phyloP scores from a whole-genome alignment of 2,329 filamentous ascomycete species.

The Didymella lethalis region DNA sequence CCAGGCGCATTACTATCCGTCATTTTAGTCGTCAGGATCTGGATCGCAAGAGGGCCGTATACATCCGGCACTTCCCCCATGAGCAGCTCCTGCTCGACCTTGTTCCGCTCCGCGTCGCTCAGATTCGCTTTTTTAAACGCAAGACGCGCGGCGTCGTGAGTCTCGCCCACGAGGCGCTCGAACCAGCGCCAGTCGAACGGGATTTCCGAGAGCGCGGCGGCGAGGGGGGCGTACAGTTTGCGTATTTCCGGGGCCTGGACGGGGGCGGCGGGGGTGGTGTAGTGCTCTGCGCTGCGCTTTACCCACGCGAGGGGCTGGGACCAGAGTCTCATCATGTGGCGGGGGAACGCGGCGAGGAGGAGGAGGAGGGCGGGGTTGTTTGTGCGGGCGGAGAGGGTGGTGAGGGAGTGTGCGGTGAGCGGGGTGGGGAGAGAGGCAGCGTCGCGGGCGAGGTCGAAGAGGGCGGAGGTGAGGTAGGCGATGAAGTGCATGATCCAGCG shows the following conservation, averaged over 20 bases:
- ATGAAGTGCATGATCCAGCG: conserved; percentile 78
- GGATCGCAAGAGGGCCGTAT: conserved; percentile 58
- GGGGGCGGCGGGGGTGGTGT: conserved; percentile 46
- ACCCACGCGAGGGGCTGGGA: conserved; percentile 44
- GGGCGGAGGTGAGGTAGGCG: conserved; percentile 63
- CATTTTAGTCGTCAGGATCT: conserved; percentile 55
- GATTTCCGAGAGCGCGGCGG: conserved; percentile 40
- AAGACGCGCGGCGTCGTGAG: conserved; percentile 66
- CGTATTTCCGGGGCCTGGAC: conserved; percentile 54
- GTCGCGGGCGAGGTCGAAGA: conserved; percentile 49
- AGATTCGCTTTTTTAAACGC: conserved; percentile 61
- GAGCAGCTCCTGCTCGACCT: conserved; percentile 62
- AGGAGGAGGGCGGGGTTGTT: conserved; percentile 48
- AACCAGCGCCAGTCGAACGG: conserved; percentile 58
- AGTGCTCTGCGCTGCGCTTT: conserved; percentile 35
- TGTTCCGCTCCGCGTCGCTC: conserved; percentile 55
- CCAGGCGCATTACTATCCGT: conserved; percentile 47
- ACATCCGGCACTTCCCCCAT: conserved; percentile 61
- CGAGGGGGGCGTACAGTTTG: conserved; percentile 54
- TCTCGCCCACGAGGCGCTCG: conserved; percentile 61
- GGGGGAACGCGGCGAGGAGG: conserved; percentile 47
- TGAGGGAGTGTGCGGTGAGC: conserved; percentile 50
- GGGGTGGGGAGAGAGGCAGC: conserved; percentile 31
- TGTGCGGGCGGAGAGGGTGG: conserved; percentile 37
- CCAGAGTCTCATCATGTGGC: conserved; percentile 51